Conservation (phyloP, 177 flowering plant genomes). For the Vitis hybrid region DNA sequence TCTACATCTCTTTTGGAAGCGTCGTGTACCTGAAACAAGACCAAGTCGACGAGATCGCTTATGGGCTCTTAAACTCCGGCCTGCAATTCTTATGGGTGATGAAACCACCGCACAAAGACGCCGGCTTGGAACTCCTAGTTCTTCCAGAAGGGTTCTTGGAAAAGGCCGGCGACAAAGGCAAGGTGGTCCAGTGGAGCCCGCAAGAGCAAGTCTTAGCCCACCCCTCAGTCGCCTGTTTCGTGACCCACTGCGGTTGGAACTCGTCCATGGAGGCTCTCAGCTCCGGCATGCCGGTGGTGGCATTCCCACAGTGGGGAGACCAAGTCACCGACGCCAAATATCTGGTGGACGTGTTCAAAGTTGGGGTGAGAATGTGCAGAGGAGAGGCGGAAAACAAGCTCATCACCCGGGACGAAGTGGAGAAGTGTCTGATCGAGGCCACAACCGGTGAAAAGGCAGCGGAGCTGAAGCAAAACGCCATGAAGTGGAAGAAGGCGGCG, state of each 20-base stretch:
- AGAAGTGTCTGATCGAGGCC: conserved; percentile 45
- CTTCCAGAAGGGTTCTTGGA: conserved; percentile 56
- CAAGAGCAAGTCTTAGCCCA: conserved; percentile 70
- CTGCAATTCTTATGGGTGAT: conserved; percentile 64
- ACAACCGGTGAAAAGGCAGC: conserved; percentile 23
- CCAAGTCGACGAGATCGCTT: conserved; percentile 71
- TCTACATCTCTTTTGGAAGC: conserved; percentile 76
- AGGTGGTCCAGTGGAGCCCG: conserved; percentile 67
- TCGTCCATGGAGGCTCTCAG: conserved; percentile 63
- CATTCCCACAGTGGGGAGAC: conserved; percentile 77
- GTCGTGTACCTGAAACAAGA: conserved; percentile 42
- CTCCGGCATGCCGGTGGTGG: conserved; percentile 60
- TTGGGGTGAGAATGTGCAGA: conserved; percentile 48
- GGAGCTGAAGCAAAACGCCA: conserved; percentile 50
- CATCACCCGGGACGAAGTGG: conserved; percentile 52
- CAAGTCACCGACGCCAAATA: conserved; percentile 75
- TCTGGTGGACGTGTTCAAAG: conserved; percentile 53
- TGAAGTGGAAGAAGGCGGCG: conserved; percentile 60
- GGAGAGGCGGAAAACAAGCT: conserved; percentile 35
- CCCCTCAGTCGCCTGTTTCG: conserved; percentile 59
- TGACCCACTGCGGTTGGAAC: conserved; percentile 93
- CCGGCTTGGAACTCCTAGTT: background rate
- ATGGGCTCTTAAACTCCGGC: conserved; percentile 46
- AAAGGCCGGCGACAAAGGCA: conserved; percentile 49
- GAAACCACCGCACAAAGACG: conserved; percentile 36